Evolutionary conservation across 352 stramenopile species (phyloP).

Genomic region (Phytophthora cryptogea): DNA sequence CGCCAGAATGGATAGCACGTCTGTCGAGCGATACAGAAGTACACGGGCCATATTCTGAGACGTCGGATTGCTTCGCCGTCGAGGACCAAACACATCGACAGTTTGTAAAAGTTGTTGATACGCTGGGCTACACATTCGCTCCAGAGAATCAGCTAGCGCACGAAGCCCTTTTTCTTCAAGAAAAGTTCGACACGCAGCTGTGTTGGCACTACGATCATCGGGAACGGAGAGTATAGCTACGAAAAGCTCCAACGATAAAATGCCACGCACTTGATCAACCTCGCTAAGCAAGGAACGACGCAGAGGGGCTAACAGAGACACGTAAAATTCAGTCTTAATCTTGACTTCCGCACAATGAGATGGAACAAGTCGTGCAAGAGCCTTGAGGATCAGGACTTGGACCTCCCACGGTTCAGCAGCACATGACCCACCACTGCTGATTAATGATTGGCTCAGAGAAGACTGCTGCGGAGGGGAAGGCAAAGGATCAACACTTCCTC

Average conservation of each 20-base stretch:
- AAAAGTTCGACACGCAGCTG: slow-evolving; percentile 54
- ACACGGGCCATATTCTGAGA: slow-evolving; percentile 55
- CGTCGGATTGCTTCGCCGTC: slow-evolving; percentile 29
- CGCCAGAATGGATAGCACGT: slow-evolving; percentile 61
- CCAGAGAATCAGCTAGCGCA: slow-evolving; percentile 58
- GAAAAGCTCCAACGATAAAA: slow-evolving; percentile 74
- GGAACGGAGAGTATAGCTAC: slow-evolving; percentile 58
- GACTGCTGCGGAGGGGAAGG: slow-evolving; percentile 16
- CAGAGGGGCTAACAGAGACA: slow-evolving; percentile 64
- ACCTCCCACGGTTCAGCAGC: slow-evolving; percentile 69
- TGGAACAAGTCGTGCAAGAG: slow-evolving; percentile 64
- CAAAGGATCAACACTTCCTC: slow-evolving; percentile 19
- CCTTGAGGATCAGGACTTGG: slow-evolving; percentile 81
- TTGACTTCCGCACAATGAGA: slow-evolving; percentile 55
- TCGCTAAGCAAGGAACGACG: slow-evolving; percentile 69
- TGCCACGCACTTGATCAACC: slow-evolving; percentile 76
- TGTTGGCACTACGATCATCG: slow-evolving; percentile 55
- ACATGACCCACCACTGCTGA: slow-evolving; percentile 25
- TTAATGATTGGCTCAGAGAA: slow-evolving; percentile 18
- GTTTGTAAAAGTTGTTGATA: slow-evolving; percentile 69
- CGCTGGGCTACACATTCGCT: slow-evolving; percentile 69
- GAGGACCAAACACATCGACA: slow-evolving; percentile 25
- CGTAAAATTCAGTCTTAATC: slow-evolving; percentile 62
- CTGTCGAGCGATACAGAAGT: slow-evolving; percentile 73
- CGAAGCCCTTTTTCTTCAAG: slow-evolving; percentile 56